A percentile compares a stretch with the other conserved stretches of the same genome.
Evolutionary conservation across 768 basidiomycete species (phyloP).

Genomic region (Kwoniella botswanensis): DNA sequence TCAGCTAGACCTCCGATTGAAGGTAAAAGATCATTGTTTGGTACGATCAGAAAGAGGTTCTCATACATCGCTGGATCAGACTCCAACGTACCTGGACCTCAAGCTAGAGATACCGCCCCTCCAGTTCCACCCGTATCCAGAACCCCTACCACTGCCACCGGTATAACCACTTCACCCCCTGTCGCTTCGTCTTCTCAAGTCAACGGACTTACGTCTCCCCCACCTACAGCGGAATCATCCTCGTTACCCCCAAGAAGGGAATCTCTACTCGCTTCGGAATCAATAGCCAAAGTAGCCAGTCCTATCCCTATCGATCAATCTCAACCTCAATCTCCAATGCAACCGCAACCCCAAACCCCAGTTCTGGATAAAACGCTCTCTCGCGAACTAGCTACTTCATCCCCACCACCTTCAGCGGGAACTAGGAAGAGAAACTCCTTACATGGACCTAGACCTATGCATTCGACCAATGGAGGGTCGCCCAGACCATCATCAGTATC

Average conservation of each 20-base stretch:
- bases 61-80: slow-evolving; percentile 16
- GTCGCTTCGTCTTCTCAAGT: not conserved
- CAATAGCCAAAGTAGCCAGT: not conserved
- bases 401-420: slow-evolving; percentile 9
- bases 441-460: slow-evolving; percentile 32
- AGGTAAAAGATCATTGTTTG: slow-evolving; percentile 31
- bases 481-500: slow-evolving; percentile 14
- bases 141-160: not conserved
- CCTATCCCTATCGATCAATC: not conserved
- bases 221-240: not conserved
- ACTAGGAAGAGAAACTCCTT: slow-evolving; percentile 22
- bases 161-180: not conserved
- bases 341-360: not conserved
- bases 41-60: slow-evolving; percentile 31
- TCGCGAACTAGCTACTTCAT: slow-evolving; percentile 11
- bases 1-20: slow-evolving; percentile 7
- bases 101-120: slow-evolving; percentile 8
- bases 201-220: not conserved
- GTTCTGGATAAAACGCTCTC: slow-evolving; percentile 14
- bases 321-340: not conserved
- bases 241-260: slow-evolving; percentile 2
- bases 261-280: not conserved
- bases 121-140: slow-evolving; percentile 2
- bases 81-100: not conserved
- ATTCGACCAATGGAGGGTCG: not conserved